These are phyloP conservation scores for Fusarium agapanthi DNA, from an alignment of 2,329 filamentous ascomycete genomes.

Conservation along the genomic window DNA sequence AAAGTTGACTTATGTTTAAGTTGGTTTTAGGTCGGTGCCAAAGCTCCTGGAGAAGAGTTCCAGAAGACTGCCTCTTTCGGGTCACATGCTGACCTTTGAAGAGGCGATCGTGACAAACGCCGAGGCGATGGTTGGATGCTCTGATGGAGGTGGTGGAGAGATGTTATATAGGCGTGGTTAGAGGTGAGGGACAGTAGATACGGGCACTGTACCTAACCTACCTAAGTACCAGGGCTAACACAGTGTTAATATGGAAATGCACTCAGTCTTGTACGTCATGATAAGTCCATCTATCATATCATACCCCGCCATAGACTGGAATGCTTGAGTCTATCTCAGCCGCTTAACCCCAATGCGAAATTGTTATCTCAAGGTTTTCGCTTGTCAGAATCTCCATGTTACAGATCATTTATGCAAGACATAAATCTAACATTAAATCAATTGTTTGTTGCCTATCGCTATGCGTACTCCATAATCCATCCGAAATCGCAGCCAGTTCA, in stretches of 20 bases:
- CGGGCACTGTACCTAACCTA: not conserved
- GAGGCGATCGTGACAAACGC: conserved; percentile 45
- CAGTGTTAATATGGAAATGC: not conserved
- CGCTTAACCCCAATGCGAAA: not conserved
- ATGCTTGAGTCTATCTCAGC: not conserved
- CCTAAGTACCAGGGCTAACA: not conserved
- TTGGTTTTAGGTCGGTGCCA: not conserved
- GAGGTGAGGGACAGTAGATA: not conserved
- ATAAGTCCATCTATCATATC: conserved; percentile 19
- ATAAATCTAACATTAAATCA: not conserved
- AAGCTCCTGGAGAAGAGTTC: conserved; percentile 36
- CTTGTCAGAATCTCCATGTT: not conserved
- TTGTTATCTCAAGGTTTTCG: not conserved
- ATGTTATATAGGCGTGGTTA: conserved; percentile 10
- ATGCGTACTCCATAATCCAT: conserved; percentile 5
- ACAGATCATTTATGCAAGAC: not conserved
- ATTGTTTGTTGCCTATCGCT: conserved; percentile 21
- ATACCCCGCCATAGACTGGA: conserved; percentile 14
- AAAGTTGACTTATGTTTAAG: not conserved
- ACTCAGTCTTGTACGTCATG: conserved; percentile 27
- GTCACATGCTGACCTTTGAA: conserved; percentile 38
- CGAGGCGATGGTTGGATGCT: conserved; percentile 42
- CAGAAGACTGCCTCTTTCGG: conserved; percentile 39
- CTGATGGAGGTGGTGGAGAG: conserved; percentile 32
- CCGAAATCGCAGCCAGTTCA: not conserved